Conservation (phyloP, 2,329 filamentous ascomycete genomes). For the Fusarium keratoplasticum region DNA sequence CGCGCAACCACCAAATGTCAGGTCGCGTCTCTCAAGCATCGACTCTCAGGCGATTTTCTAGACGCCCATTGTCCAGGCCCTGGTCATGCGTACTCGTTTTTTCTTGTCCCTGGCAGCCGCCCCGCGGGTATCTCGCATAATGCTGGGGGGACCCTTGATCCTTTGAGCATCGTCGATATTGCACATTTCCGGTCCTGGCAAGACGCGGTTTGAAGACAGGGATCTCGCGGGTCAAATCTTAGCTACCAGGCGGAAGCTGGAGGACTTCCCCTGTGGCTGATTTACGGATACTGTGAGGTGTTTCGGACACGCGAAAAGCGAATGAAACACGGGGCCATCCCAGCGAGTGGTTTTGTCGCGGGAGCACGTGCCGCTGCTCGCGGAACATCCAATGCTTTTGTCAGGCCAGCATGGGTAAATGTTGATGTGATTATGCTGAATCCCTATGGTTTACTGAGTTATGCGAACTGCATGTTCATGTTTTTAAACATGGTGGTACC, state of each 20-base stretch:
- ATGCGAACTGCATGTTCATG: background rate
- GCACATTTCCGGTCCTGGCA: background rate
- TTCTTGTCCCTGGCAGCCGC: background rate
- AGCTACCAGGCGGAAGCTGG: background rate
- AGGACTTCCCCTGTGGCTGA: background rate
- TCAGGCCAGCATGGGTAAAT: background rate
- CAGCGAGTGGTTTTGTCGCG: background rate
- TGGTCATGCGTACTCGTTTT: background rate
- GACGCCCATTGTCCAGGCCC: background rate
- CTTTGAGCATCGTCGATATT: slow-evolving; percentile 7
- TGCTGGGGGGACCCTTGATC: background rate
- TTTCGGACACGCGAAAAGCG: background rate
- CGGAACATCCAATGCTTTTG: background rate
- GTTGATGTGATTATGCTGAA: background rate
- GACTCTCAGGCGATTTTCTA: background rate
- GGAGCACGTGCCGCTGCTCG: background rate
- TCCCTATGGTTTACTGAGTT: background rate
- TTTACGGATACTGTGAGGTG: background rate
- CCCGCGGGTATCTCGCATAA: background rate
- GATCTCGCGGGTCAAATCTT: background rate
- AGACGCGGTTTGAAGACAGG: background rate
- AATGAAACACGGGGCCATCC: background rate
- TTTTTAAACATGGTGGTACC: background rate
- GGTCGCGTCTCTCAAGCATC: background rate
- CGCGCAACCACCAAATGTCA: background rate